Conservation (phyloP, 192 early-diverging fungal species). For the Lobosporangium transversale region DNA sequence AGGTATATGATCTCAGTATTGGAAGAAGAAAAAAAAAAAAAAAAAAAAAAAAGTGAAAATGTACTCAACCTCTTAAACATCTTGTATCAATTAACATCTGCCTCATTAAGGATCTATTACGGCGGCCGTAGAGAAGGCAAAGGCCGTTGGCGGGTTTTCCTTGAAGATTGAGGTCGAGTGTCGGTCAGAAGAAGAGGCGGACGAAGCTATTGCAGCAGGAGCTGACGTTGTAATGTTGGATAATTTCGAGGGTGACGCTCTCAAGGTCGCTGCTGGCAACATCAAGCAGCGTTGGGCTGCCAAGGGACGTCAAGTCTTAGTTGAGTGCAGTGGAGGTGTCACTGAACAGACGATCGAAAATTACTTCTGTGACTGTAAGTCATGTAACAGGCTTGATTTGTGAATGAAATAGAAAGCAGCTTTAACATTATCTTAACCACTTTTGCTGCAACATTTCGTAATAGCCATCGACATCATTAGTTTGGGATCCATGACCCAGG, state of each 20-base stretch:
- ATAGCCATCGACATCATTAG: slow-evolving; percentile 88
- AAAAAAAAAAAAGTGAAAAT: too few relatives aligned
- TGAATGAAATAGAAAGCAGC: too few relatives aligned
- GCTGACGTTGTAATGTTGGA: slow-evolving; percentile 99
- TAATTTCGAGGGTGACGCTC: slow-evolving; percentile 81
- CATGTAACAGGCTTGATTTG: slow-evolving; percentile 42
- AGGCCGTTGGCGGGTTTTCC: slow-evolving; percentile 86
- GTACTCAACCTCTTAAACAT: background rate
- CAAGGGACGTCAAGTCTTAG: slow-evolving; percentile 73
- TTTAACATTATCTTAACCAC: too few relatives aligned
- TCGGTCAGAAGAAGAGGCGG: slow-evolving; percentile 88
- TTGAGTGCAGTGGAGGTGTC: slow-evolving; percentile 97
- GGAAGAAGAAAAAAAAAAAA: too few relatives aligned
- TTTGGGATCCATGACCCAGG: slow-evolving; percentile 93
- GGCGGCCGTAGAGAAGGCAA: slow-evolving; percentile 84
- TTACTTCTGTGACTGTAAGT: slow-evolving; percentile 83
- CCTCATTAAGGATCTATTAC: slow-evolving; percentile 82
- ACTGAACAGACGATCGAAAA: slow-evolving; percentile 83
- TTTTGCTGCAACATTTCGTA: too few relatives aligned
- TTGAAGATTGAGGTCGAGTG: slow-evolving; percentile 99
- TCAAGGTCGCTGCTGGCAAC: slow-evolving; percentile 72
- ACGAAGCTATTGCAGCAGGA: slow-evolving; percentile 95
- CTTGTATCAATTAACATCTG: background rate
- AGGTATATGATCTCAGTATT: slow-evolving; percentile 40
- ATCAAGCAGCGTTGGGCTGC: slow-evolving; percentile 80